Evolutionary conservation across 495 filamentous ascomycete genomes (phyloP).

Genomic region (Daldinia decipiens): DNA sequence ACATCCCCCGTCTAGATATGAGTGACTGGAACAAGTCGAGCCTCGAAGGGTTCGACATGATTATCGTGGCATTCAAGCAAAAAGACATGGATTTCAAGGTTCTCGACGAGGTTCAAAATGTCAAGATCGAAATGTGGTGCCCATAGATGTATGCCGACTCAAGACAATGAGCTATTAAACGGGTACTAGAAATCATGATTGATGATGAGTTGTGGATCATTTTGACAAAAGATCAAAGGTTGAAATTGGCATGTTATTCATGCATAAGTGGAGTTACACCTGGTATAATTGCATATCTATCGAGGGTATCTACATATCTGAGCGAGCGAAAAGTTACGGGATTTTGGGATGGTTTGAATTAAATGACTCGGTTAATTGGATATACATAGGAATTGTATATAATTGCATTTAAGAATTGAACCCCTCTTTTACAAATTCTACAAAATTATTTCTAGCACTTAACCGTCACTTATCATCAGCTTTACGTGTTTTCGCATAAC

Average conservation of each 20-base stretch:
- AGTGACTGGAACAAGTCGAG: conserved; percentile 37
- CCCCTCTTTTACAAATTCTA: neutral
- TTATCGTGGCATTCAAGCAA: conserved; percentile 50
- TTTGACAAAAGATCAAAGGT: neutral
- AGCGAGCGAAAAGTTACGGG: neutral
- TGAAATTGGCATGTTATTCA: neutral
- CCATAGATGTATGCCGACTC: conserved; percentile 7
- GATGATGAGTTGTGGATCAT: too few relatives aligned
- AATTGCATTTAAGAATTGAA: neutral
- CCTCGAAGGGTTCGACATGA: conserved; percentile 48
- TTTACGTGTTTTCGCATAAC: too few relatives aligned
- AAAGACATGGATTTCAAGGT: conserved; percentile 45
- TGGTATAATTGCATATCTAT: neutral
- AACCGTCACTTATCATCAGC: too few relatives aligned
- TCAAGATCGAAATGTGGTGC: conserved; percentile 48
- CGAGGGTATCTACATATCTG: neutral
- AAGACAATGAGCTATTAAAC: too few relatives aligned
- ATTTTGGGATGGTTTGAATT: neutral
- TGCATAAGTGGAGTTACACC: neutral
- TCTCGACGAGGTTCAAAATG: conserved; percentile 34
- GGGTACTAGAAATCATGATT: too few relatives aligned
- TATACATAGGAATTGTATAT: neutral
- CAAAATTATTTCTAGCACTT: neutral
- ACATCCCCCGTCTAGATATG: conserved; percentile 39
- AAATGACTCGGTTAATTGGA: neutral